Conservation (phyloP, 371 early-diverging fungal genomes). For the Rhizopus sp. region DNA sequence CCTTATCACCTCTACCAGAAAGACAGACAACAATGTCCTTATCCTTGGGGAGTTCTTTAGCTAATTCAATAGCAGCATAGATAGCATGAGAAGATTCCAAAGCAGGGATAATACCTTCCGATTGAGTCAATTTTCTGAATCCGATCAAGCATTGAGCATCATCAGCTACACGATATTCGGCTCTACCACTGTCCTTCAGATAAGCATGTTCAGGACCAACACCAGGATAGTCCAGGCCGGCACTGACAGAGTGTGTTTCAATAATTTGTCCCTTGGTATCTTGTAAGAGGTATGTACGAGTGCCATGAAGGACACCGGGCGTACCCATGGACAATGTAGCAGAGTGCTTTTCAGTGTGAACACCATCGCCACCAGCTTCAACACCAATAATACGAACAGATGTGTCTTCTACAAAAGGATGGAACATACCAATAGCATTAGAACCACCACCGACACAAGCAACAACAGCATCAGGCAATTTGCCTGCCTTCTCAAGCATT, state of each 20-base stretch:
- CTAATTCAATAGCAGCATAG: slow-evolving; percentile 77
- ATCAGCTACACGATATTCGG: slow-evolving; percentile 82
- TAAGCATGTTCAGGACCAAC: slow-evolving; percentile 97
- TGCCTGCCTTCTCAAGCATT: slow-evolving; percentile 78
- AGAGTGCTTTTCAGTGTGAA: slow-evolving; percentile 85
- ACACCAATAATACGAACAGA: slow-evolving; percentile 87
- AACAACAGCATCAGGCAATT: slow-evolving; percentile 89
- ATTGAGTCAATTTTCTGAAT: slow-evolving; percentile 83
- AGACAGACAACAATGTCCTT: slow-evolving; percentile 89
- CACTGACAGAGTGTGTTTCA: slow-evolving; percentile 93
- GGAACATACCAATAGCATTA: slow-evolving; percentile 96
- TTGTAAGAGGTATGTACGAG: slow-evolving; percentile 92
- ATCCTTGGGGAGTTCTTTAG: slow-evolving; percentile 75
- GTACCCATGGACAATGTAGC: slow-evolving; percentile 88
- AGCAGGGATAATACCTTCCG: slow-evolving; percentile 95
- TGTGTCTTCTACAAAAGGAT: slow-evolving; percentile 87
- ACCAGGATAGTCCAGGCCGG: slow-evolving; percentile 97
- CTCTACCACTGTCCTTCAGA: slow-evolving; percentile 87
- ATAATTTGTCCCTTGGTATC: slow-evolving; percentile 93
- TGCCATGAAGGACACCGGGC: slow-evolving; percentile 96
- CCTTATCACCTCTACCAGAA: slow-evolving; percentile 97
- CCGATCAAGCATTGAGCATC: slow-evolving; percentile 89
- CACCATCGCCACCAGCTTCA: slow-evolving; percentile 92
- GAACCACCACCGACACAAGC: slow-evolving; percentile 96
- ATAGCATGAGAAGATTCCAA: slow-evolving; percentile 96